Base-by-base conservation (phyloP, 345 rosid species). In the Eucalyptus marginata region DNA sequence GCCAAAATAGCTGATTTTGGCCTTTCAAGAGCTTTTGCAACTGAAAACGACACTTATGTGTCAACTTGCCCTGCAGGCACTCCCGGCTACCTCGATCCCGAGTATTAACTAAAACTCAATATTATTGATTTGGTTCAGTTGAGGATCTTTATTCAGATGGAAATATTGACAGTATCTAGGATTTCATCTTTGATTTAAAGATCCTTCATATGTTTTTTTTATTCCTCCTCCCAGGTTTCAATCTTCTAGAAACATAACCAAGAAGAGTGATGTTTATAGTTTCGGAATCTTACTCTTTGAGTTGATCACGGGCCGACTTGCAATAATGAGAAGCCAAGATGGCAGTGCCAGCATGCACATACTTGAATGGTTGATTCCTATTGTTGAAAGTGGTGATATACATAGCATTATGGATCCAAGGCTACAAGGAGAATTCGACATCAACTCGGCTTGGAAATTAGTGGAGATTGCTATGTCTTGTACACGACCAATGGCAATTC, bases 251-350 rank as follows among this genome's bases (percentile, higher is more conserved):
- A 90, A 91, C 92, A 43, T 93, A 24, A 93, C 81, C 13, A 93
- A 91, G 52, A 94, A 94, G 68, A 95, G 95, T 59, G 95, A 95
- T 68, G 94, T 94, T 16, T 92, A 91, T 56, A 95, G 95, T 71
- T 94, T 93, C 4, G 95, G 95, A 13, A 88, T 94, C 40, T 90
- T 92, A 24, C 91, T 94, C 12, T 58, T 95, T 64, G 93, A 92
- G 91, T 76, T 92, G 13, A 90, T 95, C 58, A 94, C 96, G 80
- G 91, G 92, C 79, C 90, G 54, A 12, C 89, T 91, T 1, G 93
- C 87, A 51, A 89, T 92, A 51, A 68, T 90, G 6, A 90, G 49
- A 89, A 84, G 52, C 84, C 71, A 2, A 1, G 87, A 86, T 4
- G 83, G 89, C 10, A 22, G 83, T 2, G 4, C 31, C 3, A 29